Evolutionary conservation across 768 basidiomycete genomes (phyloP), one percentile per base, ranked within the genome.

Genomic region (Rhodotorula taiwanensis): DNA sequence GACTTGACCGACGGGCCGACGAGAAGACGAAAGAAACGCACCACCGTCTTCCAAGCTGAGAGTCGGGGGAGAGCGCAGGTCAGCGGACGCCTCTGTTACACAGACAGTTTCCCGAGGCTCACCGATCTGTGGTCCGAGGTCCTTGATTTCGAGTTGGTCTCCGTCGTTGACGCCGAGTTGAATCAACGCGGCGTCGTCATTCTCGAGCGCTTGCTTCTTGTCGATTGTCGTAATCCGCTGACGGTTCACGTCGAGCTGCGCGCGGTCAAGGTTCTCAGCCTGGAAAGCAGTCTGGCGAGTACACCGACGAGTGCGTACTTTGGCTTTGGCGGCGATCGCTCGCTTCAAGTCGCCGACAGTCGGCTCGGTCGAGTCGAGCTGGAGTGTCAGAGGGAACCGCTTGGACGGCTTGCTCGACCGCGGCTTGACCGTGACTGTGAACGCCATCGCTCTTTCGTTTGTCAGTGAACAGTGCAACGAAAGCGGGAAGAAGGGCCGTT

Each of bases 121-220:
- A 71, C 83, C 81, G 49, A 94, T 79, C 75, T 99, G 95, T 11
- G 86, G 82, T 0, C 95, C 95, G 34, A 98, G 78, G 76, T 98
- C 95, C 76, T 95, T 95, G 62, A 92, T 80, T 42, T 81, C 76
- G 42, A 98, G 71, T 62, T 85, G 83, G n/a, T 80, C 81, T 15
- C 82, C 85, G 25, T 84, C 80, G 15, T 71, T 72, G 6, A 89
- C 74, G 0, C 82, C 83, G n/a, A 83, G 80, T 31, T 81, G 79
- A 20, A 74, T 75, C 49, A 98, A 74, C 36, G 81, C 81, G 44
- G 79, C 77, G 21, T 84, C 83, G 60, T 92, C 86, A 2, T 81
- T 77, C 21, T 89, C 79, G 8, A 82, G 73, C 60, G 82, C 84
- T 9, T 10, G 36, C 58, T 80, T 81, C 49, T 84, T 82, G 55